These are phyloP conservation scores for Drechslerella stenobrocha DNA, from an alignment of 2,329 filamentous ascomycete species.

Conservation along the genomic window DNA sequence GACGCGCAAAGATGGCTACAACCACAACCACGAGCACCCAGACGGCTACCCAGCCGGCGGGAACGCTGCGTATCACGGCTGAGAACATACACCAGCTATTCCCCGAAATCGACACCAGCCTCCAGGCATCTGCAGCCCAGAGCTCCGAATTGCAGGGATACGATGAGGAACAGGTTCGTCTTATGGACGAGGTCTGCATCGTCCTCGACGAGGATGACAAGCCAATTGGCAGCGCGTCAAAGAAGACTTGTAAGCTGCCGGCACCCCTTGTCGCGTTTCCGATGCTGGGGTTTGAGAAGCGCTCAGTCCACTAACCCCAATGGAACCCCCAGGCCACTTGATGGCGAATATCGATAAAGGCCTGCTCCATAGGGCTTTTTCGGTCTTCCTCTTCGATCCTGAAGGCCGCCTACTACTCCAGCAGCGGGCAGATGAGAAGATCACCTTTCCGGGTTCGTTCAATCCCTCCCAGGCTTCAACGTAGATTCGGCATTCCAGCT, in stretches of 20 bases:
- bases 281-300: not conserved
- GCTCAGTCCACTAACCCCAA: conserved; percentile 49
- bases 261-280: conserved; percentile 11
- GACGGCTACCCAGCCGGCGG: conserved; percentile 59
- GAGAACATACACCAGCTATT: conserved; percentile 85
- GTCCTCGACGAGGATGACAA: conserved; percentile 88
- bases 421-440: conserved; percentile 94
- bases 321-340: conserved; percentile 71
- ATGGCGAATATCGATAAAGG: conserved; percentile 99
- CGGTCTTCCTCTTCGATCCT: conserved; percentile 94
- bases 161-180: conserved; percentile 93
- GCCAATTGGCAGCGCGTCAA: conserved; percentile 93
- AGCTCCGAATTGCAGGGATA: conserved; percentile 78
- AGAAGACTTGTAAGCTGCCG: conserved; percentile 77
- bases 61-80: conserved; percentile 66
- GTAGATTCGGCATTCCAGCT: not conserved
- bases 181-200: conserved; percentile 99
- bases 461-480: not conserved
- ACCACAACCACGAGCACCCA: conserved; percentile 56
- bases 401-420: conserved; percentile 90
- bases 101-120: conserved; percentile 70
- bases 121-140: conserved; percentile 67
- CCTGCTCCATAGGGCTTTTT: conserved; percentile 94
- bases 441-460: conserved; percentile 74
- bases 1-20: conserved; percentile 49